Base-by-base conservation (phyloP, 495 filamentous ascomycete genomes). In the Elasticomyces elasticus region DNA sequence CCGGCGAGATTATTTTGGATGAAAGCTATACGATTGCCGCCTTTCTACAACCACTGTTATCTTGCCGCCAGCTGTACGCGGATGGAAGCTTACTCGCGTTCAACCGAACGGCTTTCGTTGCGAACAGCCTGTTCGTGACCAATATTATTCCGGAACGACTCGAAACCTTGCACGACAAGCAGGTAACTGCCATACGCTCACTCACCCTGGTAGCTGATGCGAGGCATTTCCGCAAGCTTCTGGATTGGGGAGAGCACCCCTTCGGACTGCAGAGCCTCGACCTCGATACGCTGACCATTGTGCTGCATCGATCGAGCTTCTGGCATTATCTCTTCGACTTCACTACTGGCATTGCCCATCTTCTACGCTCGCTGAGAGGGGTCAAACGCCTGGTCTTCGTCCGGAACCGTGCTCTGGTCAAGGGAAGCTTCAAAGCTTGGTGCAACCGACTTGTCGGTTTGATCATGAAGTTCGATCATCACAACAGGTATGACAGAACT, bases 381-480 rank as follows among this genome's bases (percentile, higher is more conserved):
- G 62, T 68, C 10, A 25, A 48, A 25, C 46, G 49, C 5, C 25
- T 68, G n/a, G 47, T 57, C 15, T 66, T 68, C 35, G 54, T 66
- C 15, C 62, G 56, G 12, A 66, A 68, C 51, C 43, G 52, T 0
- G 66, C 66, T 9, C 54, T 49, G 27, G 54, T 68, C 28, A 63
- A 66, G 38, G 62, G 66, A 5, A 55, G 51, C 28, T 66, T 68
- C 38, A 58, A 57, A 51, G 63, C 56, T 25, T 66, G 66, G 64
- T 66, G 55, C 31, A 66, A 66, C 28, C 60, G 62, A 0, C 54
- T 68, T 10, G 46, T 65, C 23, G 64, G 64, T 15, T 48, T 63
- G n/a, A 58, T 68, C 6, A 44, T 68, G 56, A 65, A 65, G 42
- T 55, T 59, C 22, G 66, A 68, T 49, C 66, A 64, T 46, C 53